Conservation (phyloP, 2,329 filamentous ascomycete species). For the Hypoxylon sp. region DNA sequence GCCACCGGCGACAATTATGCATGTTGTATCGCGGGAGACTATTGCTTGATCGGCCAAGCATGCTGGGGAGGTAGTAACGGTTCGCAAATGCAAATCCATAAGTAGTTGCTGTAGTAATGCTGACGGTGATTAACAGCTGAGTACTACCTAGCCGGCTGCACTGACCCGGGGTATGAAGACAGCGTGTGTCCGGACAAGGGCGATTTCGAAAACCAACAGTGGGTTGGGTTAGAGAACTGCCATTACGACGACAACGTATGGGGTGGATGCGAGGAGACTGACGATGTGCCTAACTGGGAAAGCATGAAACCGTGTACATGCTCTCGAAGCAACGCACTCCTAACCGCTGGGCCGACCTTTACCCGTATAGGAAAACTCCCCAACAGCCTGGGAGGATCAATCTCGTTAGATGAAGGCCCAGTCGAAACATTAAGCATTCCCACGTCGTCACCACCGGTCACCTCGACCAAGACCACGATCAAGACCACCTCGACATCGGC, state of each 20-base stretch:
- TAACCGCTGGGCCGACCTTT: constrained; percentile 27
- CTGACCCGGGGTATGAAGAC: constrained; percentile 36
- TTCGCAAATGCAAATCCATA: background rate
- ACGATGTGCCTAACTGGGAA: constrained; percentile 19
- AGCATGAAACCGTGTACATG: constrained; percentile 33
- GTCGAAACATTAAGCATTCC: constrained; percentile 7
- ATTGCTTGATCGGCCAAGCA: constrained; percentile 38
- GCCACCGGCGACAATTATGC: constrained; percentile 31
- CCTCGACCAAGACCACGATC: background rate
- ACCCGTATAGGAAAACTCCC: constrained; percentile 35
- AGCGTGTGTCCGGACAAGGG: constrained; percentile 41
- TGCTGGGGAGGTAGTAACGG: constrained; percentile 26
- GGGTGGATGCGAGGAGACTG: constrained; percentile 39
- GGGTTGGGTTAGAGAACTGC: constrained; percentile 39
- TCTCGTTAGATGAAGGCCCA: constrained; percentile 34
- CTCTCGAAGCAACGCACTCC: constrained; percentile 16
- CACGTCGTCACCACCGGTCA: background rate
- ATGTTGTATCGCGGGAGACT: constrained; percentile 45
- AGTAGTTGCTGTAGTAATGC: background rate
- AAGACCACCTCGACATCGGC: background rate
- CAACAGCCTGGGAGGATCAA: constrained; percentile 21
- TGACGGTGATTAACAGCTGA: constrained; percentile 18
- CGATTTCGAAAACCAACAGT: constrained; percentile 32
- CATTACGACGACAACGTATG: constrained; percentile 21
- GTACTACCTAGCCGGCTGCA: constrained; percentile 47